Conservation (phyloP, 306 rosid genomes). For the Cyamopsis tetragonoloba region DNA sequence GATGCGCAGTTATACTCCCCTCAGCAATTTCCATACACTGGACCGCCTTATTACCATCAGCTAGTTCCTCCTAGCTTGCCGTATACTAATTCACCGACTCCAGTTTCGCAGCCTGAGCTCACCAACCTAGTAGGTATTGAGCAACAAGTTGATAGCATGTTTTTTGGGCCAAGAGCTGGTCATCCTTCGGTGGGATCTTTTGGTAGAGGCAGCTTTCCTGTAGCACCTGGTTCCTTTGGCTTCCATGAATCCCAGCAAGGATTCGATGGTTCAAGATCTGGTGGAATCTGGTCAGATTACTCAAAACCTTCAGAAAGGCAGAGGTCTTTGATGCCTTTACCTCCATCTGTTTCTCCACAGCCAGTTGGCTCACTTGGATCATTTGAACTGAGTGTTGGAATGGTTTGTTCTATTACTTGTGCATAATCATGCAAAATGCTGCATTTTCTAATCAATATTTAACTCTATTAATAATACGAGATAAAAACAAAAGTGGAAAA, state of each 20-base stretch:
- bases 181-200: slow-evolving; percentile 66
- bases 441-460: slow-evolving; percentile 6
- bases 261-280: slow-evolving; percentile 65
- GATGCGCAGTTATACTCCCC: slow-evolving; percentile 70
- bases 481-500: slow-evolving; percentile 7
- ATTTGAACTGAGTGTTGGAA: slow-evolving; percentile 66
- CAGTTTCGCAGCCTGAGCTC: slow-evolving; percentile 73
- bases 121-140: slow-evolving; percentile 62
- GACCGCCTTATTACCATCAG: slow-evolving; percentile 65
- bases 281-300: slow-evolving; percentile 79
- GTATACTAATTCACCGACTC: slow-evolving; percentile 59
- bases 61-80: slow-evolving; percentile 66
- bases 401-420: slow-evolving; percentile 57
- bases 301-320: slow-evolving; percentile 69
- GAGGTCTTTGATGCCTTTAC: slow-evolving; percentile 59
- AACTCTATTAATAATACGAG: not conserved
- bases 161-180: slow-evolving; percentile 76
- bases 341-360: slow-evolving; percentile 73
- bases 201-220: slow-evolving; percentile 69
- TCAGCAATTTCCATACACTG: slow-evolving; percentile 74
- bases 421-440: slow-evolving; percentile 19
- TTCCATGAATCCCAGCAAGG: slow-evolving; percentile 80
- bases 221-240: slow-evolving; percentile 52
- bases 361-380: slow-evolving; percentile 64
- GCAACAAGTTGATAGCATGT: slow-evolving; percentile 68